Evolutionary conservation across 441 rosid species (phyloP).

Genomic region (Mallotus japonicus): DNA sequence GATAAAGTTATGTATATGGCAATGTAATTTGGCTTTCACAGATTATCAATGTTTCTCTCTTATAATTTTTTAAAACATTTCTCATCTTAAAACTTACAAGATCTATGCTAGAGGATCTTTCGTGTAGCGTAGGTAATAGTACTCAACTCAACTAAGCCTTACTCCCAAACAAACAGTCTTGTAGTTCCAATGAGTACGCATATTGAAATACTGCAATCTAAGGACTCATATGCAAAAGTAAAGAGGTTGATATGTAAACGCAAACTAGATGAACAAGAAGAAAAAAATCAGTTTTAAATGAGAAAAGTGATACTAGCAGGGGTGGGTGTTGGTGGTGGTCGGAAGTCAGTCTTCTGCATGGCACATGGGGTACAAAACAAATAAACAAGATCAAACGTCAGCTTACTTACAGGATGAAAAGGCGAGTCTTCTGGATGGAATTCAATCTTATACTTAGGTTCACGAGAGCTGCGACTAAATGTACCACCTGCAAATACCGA

Average conservation of each 20-base stretch:
- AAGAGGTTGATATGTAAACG: not conserved
- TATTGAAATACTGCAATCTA: not conserved
- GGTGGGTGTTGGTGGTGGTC: not conserved
- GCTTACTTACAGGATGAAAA: conserved; percentile 67
- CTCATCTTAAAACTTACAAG: conserved; percentile 5
- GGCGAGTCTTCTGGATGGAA: conserved; percentile 68
- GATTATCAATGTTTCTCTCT: not conserved
- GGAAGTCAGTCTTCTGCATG: not conserved
- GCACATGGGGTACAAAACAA: not conserved
- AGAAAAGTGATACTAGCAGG: not conserved
- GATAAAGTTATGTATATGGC: not conserved
- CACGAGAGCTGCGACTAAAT: conserved; percentile 66
- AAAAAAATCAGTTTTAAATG: not conserved
- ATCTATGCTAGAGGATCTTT: not conserved
- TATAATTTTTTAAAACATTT: conserved; percentile 1
- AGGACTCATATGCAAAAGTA: not conserved
- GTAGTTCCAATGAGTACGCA: not conserved
- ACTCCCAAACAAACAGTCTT: not conserved
- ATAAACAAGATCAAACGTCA: not conserved
- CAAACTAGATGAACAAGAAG: too few relatives aligned
- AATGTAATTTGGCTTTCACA: not conserved
- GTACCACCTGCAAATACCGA: conserved; percentile 49
- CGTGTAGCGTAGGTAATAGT: not conserved
- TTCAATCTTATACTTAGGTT: conserved; percentile 76
- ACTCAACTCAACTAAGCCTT: too few relatives aligned